Evolutionary conservation across 257 asterid species (phyloP).

Genomic region (Nicotiana undulata): DNA sequence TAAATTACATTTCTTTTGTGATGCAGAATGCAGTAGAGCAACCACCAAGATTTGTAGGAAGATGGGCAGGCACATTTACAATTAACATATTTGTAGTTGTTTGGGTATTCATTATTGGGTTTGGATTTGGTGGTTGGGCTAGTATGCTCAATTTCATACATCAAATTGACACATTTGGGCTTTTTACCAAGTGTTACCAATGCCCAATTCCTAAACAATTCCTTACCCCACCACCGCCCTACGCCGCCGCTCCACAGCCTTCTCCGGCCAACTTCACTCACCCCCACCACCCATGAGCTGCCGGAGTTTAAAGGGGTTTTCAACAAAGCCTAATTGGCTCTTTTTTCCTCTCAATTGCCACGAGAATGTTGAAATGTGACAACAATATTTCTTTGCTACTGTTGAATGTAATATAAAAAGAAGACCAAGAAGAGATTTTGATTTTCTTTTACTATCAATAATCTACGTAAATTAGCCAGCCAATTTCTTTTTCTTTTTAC

Average conservation of each 20-base stretch:
- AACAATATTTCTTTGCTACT: too few relatives aligned
- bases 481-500: background rate
- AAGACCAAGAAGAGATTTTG: background rate
- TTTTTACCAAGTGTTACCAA: conserved; percentile 46
- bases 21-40: conserved; percentile 45
- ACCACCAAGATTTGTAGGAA: conserved; percentile 33
- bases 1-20: background rate
- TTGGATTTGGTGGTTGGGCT: conserved; percentile 50
- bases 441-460: background rate
- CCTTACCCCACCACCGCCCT: conserved; percentile 17
- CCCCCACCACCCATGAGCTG: background rate
- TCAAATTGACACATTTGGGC: conserved; percentile 47
- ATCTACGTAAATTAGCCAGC: background rate
- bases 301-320: background rate
- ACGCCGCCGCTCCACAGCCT: conserved; percentile 26
- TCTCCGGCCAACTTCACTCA: conserved; percentile 6
- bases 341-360: background rate
- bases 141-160: conserved; percentile 33
- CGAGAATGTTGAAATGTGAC: too few relatives aligned
- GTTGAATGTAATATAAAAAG: too few relatives aligned
- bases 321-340: background rate
- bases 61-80: conserved; percentile 30
- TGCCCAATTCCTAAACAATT: conserved; percentile 27
- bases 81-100: conserved; percentile 33
- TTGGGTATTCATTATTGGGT: conserved; percentile 40